Evolutionary conservation across 495 filamentous ascomycete genomes (phyloP).

Genomic region (Zalerion maritima): DNA sequence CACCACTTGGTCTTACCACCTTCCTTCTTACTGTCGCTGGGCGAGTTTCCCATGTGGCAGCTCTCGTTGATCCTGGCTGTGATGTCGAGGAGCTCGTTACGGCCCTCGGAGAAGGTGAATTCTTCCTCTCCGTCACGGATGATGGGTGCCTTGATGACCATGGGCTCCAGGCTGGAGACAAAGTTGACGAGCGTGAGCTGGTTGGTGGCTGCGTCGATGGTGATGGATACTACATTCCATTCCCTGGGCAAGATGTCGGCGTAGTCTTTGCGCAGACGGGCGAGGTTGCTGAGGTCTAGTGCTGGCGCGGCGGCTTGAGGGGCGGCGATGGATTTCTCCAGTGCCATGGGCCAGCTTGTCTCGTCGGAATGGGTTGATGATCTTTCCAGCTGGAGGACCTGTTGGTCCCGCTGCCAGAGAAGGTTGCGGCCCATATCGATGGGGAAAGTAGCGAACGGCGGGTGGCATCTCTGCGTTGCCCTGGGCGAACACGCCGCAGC

Average conservation of each 20-base stretch:
- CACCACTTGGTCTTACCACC: slow-evolving; percentile 77
- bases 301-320: slow-evolving; percentile 23
- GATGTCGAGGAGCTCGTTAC: slow-evolving; percentile 65
- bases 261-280: slow-evolving; percentile 50
- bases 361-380: slow-evolving; percentile 13
- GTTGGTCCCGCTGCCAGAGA: slow-evolving; percentile 43
- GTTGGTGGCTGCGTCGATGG: slow-evolving; percentile 59
- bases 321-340: slow-evolving; percentile 11
- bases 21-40: slow-evolving; percentile 27
- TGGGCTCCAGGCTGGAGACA: slow-evolving; percentile 55
- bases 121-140: slow-evolving; percentile 68
- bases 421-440: slow-evolving; percentile 49
- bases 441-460: slow-evolving; percentile 42
- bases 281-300: slow-evolving; percentile 35
- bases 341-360: slow-evolving; percentile 13
- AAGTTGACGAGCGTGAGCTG: slow-evolving; percentile 77
- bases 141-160: slow-evolving; percentile 73
- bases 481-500: slow-evolving; percentile 39
- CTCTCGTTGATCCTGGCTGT: slow-evolving; percentile 65
- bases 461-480: slow-evolving; percentile 29
- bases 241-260: slow-evolving; percentile 65
- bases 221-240: slow-evolving; percentile 80
- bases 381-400: slow-evolving; percentile 31
- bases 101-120: slow-evolving; percentile 70
- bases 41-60: slow-evolving; percentile 42